phyloP scores from a whole-genome alignment of 352 stramenopile species.

The Peronospora farinosa region DNA sequence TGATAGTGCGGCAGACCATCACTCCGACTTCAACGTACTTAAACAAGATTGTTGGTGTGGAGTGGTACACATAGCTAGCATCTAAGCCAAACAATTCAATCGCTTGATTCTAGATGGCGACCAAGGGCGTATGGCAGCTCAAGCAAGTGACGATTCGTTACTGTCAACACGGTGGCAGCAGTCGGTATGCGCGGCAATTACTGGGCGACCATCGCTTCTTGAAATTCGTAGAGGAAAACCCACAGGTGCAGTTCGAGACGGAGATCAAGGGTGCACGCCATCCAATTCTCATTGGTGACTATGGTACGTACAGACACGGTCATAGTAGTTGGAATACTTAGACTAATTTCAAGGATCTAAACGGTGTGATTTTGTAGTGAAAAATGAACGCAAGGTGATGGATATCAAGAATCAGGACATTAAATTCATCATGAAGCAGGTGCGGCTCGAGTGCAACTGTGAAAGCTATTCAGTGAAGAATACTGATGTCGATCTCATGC shows the following conservation, averaged over 20 bases:
- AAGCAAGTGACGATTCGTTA: slow-evolving; percentile 79
- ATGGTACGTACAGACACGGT: slow-evolving; percentile 41
- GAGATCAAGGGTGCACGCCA: slow-evolving; percentile 79
- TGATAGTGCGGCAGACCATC: slow-evolving; percentile 8
- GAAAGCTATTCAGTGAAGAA: neutral
- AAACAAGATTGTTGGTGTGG: neutral
- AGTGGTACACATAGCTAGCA: slow-evolving; percentile 11
- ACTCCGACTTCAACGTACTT: slow-evolving; percentile 18
- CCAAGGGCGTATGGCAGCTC: slow-evolving; percentile 70
- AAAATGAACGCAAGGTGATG: slow-evolving; percentile 71
- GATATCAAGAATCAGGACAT: slow-evolving; percentile 88
- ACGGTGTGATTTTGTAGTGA: slow-evolving; percentile 38
- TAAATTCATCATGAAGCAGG: slow-evolving; percentile 73
- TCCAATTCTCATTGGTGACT: slow-evolving; percentile 78
- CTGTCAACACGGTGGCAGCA: slow-evolving; percentile 74
- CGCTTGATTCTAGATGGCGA: slow-evolving; percentile 41
- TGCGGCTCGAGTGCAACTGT: slow-evolving; percentile 18
- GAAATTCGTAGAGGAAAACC: slow-evolving; percentile 83
- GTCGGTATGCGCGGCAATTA: slow-evolving; percentile 68
- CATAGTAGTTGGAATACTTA: neutral
- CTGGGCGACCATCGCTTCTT: slow-evolving; percentile 72
- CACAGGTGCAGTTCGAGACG: slow-evolving; percentile 79
- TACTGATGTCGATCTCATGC: neutral
- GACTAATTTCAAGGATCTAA: neutral
- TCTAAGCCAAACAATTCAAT: slow-evolving; percentile 17